Conservation (phyloP, 768 basidiomycete species). For the Jaapia argillacea region DNA sequence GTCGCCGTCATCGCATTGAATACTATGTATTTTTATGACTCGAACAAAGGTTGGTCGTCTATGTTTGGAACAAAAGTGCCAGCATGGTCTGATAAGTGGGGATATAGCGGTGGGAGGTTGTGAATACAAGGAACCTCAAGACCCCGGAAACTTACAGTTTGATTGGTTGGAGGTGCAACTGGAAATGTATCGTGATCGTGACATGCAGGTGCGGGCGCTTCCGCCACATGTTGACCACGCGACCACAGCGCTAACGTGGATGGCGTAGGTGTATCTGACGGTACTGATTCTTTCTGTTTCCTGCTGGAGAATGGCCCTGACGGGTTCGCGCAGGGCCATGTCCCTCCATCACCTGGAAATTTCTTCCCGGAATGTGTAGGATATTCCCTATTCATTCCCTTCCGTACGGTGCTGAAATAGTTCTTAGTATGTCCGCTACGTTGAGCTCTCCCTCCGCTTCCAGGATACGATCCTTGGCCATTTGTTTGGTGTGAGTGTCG, state of each 20-base stretch:
- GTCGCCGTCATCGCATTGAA: constrained; percentile 80
- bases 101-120: constrained; percentile 68
- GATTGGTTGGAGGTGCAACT: constrained; percentile 90
- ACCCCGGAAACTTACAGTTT: constrained; percentile 83
- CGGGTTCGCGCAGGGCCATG: constrained; percentile 50
- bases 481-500: constrained; percentile 60
- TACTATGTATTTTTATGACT: constrained; percentile 87
- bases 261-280: not conserved
- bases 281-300: not conserved
- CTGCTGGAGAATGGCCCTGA: not conserved
- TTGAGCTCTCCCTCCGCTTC: constrained; percentile 67
- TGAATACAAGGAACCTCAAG: constrained; percentile 44
- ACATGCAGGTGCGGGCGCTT: constrained; percentile 52
- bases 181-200: constrained; percentile 48
- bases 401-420: constrained; percentile 1
- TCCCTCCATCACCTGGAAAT: constrained; percentile 72
- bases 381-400: constrained; percentile 20
- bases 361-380: constrained; percentile 85
- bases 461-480: constrained; percentile 87
- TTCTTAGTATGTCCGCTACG: constrained; percentile 50
- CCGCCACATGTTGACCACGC: not conserved
- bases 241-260: too few species aligned
- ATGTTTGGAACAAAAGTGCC: too few species aligned
- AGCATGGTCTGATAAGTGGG: too few species aligned
- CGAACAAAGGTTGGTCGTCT: constrained; percentile 62